Evolutionary conservation across 495 filamentous ascomycete genomes (phyloP), one percentile per base, ranked within the genome.

Genomic region (Penicillium paxilli): DNA sequence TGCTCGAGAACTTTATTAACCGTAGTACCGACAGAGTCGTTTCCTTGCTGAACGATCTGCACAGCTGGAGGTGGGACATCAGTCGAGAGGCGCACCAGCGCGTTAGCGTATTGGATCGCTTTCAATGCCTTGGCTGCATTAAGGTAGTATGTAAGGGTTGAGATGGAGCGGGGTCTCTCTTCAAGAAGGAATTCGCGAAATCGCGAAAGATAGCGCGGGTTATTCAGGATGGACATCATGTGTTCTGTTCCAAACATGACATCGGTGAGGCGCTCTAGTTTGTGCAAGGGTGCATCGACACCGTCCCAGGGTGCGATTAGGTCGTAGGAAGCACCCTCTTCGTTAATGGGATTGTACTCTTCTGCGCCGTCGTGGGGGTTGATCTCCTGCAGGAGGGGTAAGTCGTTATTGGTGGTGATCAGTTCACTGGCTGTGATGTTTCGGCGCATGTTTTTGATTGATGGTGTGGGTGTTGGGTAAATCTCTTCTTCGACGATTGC

Each of bases 41-140:
- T 40, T 66, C 62, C 82, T 75, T 24, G 74, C 71, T 58, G 76
- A 63, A 53, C 70, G 69, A 23, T 74, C 72, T 58, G 76, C 63
- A 53, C 74, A 71, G 35, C 67, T 45, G 28, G 84, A 5, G 65
- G 64, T 0, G 65, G 64, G 16, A 63, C 55, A 22, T 70, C 62
- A n/a, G 60, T 48, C 0, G 65, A 63, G 60, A 38, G 74, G 59
- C 54, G 80, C 68, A 59, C 88, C 62, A 51, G 82, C 4, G 86
- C 78, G 65, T 91, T 89, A 4, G 86, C 81, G 64, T 90, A 91
- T 21, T 76, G 68, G 41, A 91, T 80, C n/a, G 88, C 84, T 54
- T 84, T 78, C n/a, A 89, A 65, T 3, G 84, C 85, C 54, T 91
- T 89, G 47, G 80, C 66, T 0, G 85, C 75, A 44, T 72, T 76